Conservation (phyloP, 202 grass and related monocot genomes). For the Musa balbisiana region DNA sequence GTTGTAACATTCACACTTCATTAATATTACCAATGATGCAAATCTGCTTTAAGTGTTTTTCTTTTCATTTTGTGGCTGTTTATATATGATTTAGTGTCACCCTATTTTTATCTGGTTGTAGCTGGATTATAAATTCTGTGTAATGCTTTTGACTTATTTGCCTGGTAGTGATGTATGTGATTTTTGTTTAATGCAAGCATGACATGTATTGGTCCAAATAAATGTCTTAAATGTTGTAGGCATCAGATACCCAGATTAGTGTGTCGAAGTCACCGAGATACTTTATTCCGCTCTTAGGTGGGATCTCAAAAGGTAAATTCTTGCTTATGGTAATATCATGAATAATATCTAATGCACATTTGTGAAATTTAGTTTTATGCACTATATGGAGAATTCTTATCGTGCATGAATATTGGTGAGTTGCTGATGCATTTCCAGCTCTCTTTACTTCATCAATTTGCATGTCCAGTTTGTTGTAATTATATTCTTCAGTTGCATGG, state of each 20-base stretch:
- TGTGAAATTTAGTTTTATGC: not conserved
- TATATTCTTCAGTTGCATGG: not conserved
- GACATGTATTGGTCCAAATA: not conserved
- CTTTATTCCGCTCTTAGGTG: slow-evolving; percentile 47
- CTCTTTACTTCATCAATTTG: not conserved
- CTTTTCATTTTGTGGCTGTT: no score
- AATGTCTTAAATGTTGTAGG: slow-evolving; percentile 40
- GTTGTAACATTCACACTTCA: no score
- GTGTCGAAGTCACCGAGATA: slow-evolving; percentile 34
- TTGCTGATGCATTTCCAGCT: not conserved
- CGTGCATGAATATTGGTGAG: not conserved
- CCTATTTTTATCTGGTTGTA: no score
- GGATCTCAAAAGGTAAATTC: slow-evolving; percentile 51
- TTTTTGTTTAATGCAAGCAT: not conserved
- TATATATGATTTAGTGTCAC: no score
- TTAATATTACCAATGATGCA: no score
- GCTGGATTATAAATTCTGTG: not conserved
- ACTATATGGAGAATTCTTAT: not conserved
- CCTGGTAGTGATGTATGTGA: not conserved
- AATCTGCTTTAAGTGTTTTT: no score
- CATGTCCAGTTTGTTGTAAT: not conserved
- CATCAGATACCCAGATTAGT: slow-evolving; percentile 49
- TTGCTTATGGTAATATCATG: slow-evolving; percentile 9
- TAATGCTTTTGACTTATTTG: slow-evolving; percentile 3
- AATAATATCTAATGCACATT: not conserved